Evolutionary conservation across 2,329 filamentous ascomycete species (phyloP).

Genomic region (Verticillium alfalfae): DNA sequence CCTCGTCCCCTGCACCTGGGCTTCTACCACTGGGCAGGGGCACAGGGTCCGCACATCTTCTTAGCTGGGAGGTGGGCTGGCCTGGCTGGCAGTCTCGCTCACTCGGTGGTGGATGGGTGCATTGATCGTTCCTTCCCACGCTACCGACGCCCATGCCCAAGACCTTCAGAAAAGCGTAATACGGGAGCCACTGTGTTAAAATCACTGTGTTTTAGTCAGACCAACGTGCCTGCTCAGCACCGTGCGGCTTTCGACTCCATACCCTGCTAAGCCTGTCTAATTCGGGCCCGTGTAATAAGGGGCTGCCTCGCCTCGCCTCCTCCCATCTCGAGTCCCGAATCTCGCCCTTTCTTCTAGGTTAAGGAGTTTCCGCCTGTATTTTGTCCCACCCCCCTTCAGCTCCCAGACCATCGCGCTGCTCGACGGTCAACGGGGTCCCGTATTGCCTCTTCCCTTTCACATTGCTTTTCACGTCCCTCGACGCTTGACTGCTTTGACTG

Average conservation of each 20-base stretch:
- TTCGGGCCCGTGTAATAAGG: background rate
- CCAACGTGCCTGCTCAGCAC: background rate
- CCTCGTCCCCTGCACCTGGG: background rate
- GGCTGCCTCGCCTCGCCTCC: background rate
- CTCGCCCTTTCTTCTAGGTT: background rate
- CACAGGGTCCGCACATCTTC: background rate
- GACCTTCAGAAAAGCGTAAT: background rate
- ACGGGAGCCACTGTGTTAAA: background rate
- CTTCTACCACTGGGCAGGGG: background rate
- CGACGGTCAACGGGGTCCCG: background rate
- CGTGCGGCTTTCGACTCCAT: background rate
- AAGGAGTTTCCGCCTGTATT: background rate
- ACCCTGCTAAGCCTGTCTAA: background rate
- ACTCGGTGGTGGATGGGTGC: background rate
- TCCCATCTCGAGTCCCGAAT: background rate
- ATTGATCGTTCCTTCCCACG: background rate
- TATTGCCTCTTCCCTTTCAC: background rate
- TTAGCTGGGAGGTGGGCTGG: background rate
- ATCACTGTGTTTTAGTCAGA: background rate
- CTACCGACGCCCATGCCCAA: background rate
- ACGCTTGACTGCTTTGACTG: background rate
- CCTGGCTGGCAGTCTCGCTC: background rate
- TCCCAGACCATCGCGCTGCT: background rate
- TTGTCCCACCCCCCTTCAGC: background rate
- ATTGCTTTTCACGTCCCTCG: background rate